Base-by-base conservation (phyloP, 1,284 basidiomycete species). In the Ganoderma sp. region DNA sequence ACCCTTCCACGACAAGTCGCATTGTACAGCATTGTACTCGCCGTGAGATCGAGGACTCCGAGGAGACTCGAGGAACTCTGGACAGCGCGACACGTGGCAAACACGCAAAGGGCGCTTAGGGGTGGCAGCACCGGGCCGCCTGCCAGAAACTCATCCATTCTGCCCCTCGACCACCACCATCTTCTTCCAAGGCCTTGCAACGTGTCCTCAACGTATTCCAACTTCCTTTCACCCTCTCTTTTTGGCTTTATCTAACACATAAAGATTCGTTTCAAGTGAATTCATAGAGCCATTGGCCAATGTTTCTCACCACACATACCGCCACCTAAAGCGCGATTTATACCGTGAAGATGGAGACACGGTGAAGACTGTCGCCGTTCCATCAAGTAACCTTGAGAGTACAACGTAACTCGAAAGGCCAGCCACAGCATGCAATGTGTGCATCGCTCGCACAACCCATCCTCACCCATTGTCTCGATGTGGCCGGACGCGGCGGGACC, bases 401-500 rank as follows among this genome's bases (percentile, higher is more conserved):
- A 7, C 17, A 52, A 4, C 12, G 22, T 25, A 5, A 52, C 48
- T 9, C n/a, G 8, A 9, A 22, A 1, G 45, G 17, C 45, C 17
- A 2, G 17, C 19, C 45, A 48, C 45, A 10, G 3, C 7, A 39
- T 39, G 37, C 37, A 10, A 39, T 39, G 10, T 8, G 45, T 3
- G 8, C 22, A 50, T 50, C 22, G 48, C 22, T 25, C 28, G 17
- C 52, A 56, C 32, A 56, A 3, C 28, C 17, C 28, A 34, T 56
- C 19, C 14, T 19, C 17, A 7, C 10, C 14, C 28, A 34, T 56
- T 34, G 52, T 56, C 52, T 56, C 52, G 52, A 34, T 56, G 52
- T 19, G 52, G 52, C 52, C 15, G 32, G 52, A 56, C 28, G 32
- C 28, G 52, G 28, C 52, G 52, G 52, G 52, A 56, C 52, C 52